These are phyloP conservation scores for Ustilago trichophora DNA, from an alignment of 1,284 basidiomycete species.

Conservation along the genomic window DNA sequence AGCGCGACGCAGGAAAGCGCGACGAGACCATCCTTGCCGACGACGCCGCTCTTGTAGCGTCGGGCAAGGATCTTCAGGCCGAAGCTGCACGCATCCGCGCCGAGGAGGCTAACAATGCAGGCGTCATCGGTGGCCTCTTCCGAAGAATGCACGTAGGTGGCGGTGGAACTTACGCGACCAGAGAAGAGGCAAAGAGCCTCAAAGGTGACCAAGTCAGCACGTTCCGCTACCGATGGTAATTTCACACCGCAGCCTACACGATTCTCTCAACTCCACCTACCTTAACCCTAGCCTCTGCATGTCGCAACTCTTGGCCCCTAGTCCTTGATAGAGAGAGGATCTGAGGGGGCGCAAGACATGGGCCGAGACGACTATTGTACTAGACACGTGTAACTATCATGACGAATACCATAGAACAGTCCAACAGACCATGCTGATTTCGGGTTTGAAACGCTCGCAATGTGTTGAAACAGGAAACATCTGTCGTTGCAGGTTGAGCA, in stretches of 20 bases:
- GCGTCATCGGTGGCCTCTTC: constrained; percentile 16
- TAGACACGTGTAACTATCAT: no score
- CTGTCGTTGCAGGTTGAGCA: no score
- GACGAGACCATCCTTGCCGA: constrained; percentile 73
- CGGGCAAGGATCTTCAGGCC: constrained; percentile 27
- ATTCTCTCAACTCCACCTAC: no score
- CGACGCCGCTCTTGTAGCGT: constrained; percentile 15
- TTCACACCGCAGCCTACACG: neutral
- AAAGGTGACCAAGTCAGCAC: constrained; percentile 51
- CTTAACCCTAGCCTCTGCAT: no score
- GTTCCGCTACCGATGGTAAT: constrained; percentile 25
- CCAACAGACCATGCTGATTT: no score
- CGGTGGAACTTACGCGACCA: constrained; percentile 53
- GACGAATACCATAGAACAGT: no score
- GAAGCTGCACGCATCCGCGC: constrained; percentile 30
- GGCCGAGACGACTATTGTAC: no score
- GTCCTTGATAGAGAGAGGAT: no score
- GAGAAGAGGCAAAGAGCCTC: constrained; percentile 41
- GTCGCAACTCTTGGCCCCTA: no score
- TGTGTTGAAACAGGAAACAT: no score
- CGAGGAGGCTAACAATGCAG: constrained; percentile 17
- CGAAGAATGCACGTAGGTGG: constrained; percentile 27
- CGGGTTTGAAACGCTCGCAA: no score
- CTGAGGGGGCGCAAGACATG: no score
- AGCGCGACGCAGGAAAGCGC: constrained; percentile 74